Conservation (phyloP, 208 protist species). For the Lotmaria passim region DNA sequence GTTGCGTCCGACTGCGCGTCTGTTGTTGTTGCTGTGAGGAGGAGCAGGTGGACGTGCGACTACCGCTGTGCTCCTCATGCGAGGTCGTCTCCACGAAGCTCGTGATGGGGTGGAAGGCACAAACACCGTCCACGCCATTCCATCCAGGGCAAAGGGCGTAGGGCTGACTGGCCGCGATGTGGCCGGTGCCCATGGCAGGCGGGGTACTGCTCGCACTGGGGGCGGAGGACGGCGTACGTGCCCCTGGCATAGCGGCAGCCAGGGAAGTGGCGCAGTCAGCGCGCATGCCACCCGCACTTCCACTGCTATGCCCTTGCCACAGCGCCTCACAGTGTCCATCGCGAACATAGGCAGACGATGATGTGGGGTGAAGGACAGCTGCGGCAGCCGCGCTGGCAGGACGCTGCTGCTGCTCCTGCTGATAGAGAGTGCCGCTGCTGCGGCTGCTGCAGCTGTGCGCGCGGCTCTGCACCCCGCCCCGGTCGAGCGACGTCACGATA, state of each 20-base stretch:
- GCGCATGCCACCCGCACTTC: no score
- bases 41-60: not conserved
- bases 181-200: not conserved
- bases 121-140: slow-evolving; percentile 1
- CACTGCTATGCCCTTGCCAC: not conserved
- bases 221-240: not conserved
- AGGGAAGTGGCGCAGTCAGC: not conserved
- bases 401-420: not conserved
- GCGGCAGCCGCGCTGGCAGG: not conserved
- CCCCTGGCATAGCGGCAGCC: no score
- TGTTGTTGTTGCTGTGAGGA: not conserved
- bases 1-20: not conserved
- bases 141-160: slow-evolving; percentile 1
- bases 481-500: not conserved
- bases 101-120: slow-evolving; percentile 21
- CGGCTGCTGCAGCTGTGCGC: slow-evolving; percentile 19
- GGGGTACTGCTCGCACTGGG: slow-evolving; percentile 15
- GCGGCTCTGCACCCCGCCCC: not conserved
- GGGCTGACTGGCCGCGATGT: not conserved
- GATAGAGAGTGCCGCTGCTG: not conserved
- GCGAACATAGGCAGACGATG: not conserved
- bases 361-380: not conserved
- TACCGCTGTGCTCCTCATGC: slow-evolving; percentile 1
- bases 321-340: not conserved
- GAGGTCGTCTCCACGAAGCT: slow-evolving; percentile 9